Conservation (phyloP, 805 yeast species). For the Cephaloascus fragrans region DNA sequence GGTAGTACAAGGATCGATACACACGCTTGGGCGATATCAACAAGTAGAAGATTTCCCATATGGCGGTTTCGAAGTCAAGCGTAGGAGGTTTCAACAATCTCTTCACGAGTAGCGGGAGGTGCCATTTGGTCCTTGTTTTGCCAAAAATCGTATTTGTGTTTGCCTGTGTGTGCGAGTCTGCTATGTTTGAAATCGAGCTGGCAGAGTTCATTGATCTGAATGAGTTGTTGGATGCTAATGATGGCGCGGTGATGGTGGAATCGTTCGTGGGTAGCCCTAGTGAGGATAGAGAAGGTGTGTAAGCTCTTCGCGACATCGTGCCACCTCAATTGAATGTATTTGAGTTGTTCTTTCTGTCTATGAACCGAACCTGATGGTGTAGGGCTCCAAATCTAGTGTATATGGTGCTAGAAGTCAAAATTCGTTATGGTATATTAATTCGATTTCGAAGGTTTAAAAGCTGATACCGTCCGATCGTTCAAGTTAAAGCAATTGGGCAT, state of each 20-base stretch:
- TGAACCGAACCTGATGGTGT: too few species aligned
- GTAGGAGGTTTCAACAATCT: conserved; percentile 66
- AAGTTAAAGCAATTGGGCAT: too few species aligned
- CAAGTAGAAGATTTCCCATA: conserved; percentile 80
- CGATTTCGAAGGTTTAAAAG: too few species aligned
- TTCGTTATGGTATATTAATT: too few species aligned
- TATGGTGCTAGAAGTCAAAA: too few species aligned
- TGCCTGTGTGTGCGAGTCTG: neutral
- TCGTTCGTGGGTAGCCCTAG: neutral
- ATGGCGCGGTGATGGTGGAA: neutral
- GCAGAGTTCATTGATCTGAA: neutral
- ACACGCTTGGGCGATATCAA: conserved; percentile 72
- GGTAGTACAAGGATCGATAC: conserved; percentile 72
- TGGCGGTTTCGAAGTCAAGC: conserved; percentile 84
- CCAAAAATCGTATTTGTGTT: neutral
- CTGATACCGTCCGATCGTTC: too few species aligned
- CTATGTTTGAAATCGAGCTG: too few species aligned
- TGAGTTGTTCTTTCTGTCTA: too few species aligned
- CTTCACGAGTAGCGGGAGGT: conserved; percentile 3
- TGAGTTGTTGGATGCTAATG: neutral
- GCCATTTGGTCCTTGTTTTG: neutral
- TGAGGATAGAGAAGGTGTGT: neutral
- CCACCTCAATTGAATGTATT: too few species aligned
- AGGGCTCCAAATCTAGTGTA: too few species aligned
- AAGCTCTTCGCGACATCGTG: neutral